Evolutionary conservation across 225 moss, liverwort and hornwort species (phyloP), one percentile per base, ranked within the genome.

Genomic region (Asterella californica): DNA sequence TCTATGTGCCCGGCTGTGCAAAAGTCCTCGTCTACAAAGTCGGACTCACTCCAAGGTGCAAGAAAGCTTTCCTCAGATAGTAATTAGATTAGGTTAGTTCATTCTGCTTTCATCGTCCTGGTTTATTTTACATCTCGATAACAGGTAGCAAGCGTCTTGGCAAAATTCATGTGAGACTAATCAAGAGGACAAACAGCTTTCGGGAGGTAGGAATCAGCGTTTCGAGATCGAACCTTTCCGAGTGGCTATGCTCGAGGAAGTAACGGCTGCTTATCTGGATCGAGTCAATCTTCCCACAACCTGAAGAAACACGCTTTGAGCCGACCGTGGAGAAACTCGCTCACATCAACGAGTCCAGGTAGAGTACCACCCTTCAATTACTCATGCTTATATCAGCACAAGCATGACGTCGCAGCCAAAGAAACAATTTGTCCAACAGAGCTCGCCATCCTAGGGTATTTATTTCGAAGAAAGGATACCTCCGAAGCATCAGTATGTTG

Each of bases 321-420:
- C 53, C 74, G 74, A 75, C 27, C 6, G 55, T 38, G 46, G 75
- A 57, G 22, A 70, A 74, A 81, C 75, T 53, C 71, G 79, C 52
- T 75, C 81, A 82, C 71, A 76, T 70, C 52, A 34, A 79, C 47
- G 79, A 25, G 75, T 72, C 75, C 62, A 72, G 79, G 66, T 42
- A 76, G 64, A 81, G 82, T 50, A 64, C 62, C 47, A 60, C 60
- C 63, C 63, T 60, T 21, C 55, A 50, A 67, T 29, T 75, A 33
- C 66, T 71, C 75, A 81, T n/a, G 78, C 81, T 74, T 21, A 25
- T 62, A 48, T 76, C 72, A 73, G 66, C 81, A 82, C 74, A 79
- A 81, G 81, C 47, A 79, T 81, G 83, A 81, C 42, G 79, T 63
- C 77, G 78, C 70, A 74, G 70, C 65, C 50, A 62, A 72, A 53